These are phyloP conservation scores for Xylaria cubensis DNA, from an alignment of 495 filamentous ascomycete genomes.

Conservation along the genomic window DNA sequence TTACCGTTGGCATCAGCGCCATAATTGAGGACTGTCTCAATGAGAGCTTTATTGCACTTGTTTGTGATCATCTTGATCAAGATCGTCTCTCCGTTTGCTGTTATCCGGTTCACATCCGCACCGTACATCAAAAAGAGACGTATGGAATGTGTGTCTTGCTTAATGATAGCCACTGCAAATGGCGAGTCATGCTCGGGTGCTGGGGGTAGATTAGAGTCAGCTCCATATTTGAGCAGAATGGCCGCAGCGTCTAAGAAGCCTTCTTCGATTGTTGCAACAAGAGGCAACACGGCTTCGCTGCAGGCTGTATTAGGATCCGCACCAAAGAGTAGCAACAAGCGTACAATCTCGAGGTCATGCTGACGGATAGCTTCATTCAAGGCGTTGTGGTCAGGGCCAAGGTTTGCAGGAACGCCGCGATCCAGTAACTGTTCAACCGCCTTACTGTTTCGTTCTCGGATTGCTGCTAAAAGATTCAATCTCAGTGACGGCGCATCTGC, in stretches of 20 bases:
- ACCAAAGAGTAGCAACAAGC: slow-evolving; percentile 56
- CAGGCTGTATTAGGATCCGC: slow-evolving; percentile 55
- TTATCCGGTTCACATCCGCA: slow-evolving; percentile 51
- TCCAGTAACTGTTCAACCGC: slow-evolving; percentile 59
- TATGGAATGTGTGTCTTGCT: slow-evolving; percentile 50
- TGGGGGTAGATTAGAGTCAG: slow-evolving; percentile 54
- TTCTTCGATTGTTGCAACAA: slow-evolving; percentile 51
- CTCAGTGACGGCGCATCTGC: slow-evolving; percentile 43
- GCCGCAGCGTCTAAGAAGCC: slow-evolving; percentile 52
- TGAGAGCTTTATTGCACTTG: slow-evolving; percentile 46
- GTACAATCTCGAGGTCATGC: slow-evolving; percentile 54
- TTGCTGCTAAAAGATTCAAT: slow-evolving; percentile 42
- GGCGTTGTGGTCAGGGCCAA: slow-evolving; percentile 42
- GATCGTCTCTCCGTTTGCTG: slow-evolving; percentile 52
- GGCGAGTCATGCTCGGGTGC: slow-evolving; percentile 50
- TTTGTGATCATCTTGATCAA: slow-evolving; percentile 57
- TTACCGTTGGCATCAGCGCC: slow-evolving; percentile 59
- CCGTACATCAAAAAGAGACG: slow-evolving; percentile 56
- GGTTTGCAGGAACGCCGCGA: slow-evolving; percentile 56
- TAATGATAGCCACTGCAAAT: slow-evolving; percentile 44
- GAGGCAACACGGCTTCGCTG: slow-evolving; percentile 48
- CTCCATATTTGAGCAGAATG: slow-evolving; percentile 58
- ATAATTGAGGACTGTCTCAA: slow-evolving; percentile 56
- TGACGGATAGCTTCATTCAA: slow-evolving; percentile 52
- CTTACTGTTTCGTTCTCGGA: slow-evolving; percentile 53